These are phyloP conservation scores for Lachnellula occidentalis DNA, from an alignment of 2,329 filamentous ascomycete species.

Conservation along the genomic window DNA sequence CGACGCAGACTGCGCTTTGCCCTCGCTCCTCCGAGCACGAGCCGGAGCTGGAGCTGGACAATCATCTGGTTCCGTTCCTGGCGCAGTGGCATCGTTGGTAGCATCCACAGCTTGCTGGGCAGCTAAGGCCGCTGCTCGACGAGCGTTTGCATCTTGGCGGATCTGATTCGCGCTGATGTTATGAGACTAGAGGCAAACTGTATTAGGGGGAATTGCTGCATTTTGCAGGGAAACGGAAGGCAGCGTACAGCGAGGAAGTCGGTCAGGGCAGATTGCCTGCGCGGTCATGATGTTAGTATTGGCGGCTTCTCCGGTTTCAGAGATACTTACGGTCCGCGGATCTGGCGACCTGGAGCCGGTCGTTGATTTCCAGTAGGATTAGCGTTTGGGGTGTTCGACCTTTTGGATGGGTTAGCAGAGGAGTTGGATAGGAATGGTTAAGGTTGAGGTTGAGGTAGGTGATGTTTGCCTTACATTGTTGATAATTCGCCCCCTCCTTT, in stretches of 20 bases:
- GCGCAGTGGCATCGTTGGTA: slow-evolving; percentile 22
- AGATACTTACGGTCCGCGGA: slow-evolving; percentile 28
- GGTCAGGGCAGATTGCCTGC: slow-evolving; percentile 58
- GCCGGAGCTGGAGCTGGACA: slow-evolving; percentile 26
- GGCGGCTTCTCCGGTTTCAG: neutral
- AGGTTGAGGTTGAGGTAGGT: neutral
- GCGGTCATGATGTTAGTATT: neutral
- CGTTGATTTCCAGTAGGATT: slow-evolving; percentile 1
- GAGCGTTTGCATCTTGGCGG: slow-evolving; percentile 42
- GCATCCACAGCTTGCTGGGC: slow-evolving; percentile 34
- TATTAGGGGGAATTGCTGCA: slow-evolving; percentile 32
- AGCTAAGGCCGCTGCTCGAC: slow-evolving; percentile 38
- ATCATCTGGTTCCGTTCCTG: slow-evolving; percentile 22
- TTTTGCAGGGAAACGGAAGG: neutral
- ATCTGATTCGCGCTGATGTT: slow-evolving; percentile 63
- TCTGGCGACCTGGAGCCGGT: slow-evolving; percentile 17
- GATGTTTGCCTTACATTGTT: neutral
- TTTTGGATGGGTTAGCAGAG: neutral
- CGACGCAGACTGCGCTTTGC: slow-evolving; percentile 26
- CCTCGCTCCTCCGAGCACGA: slow-evolving; percentile 19
- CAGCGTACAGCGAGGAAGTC: slow-evolving; percentile 58
- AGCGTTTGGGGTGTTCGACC: slow-evolving; percentile 5
- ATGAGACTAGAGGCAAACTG: slow-evolving; percentile 53
- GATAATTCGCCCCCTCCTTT: neutral
- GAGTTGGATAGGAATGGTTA: neutral